Evolutionary conservation across 176 grass and related monocot genomes (phyloP).

Genomic region (Thinopyrum elongatum): DNA sequence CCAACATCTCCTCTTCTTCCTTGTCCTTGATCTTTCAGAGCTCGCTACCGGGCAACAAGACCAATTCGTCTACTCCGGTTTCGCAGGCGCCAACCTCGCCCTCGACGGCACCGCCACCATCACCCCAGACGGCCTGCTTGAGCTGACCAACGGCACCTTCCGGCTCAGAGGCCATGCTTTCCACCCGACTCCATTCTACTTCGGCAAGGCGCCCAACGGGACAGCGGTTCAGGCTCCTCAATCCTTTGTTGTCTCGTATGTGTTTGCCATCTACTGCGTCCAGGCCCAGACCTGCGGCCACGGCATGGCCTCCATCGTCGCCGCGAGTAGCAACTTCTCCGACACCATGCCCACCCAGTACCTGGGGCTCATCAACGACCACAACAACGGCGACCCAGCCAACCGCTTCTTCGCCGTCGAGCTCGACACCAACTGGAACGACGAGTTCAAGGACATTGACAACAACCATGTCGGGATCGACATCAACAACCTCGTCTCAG

Average conservation of each 20-base stretch:
- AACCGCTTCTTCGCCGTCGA: constrained; percentile 34
- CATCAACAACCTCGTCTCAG: constrained; percentile 4
- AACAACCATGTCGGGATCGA: constrained; percentile 44
- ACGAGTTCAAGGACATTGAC: constrained; percentile 29
- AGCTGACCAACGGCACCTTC: constrained; percentile 10
- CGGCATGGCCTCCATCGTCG: constrained; percentile 12
- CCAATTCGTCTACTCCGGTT: constrained; percentile 14
- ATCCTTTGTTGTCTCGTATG: constrained; percentile 20
- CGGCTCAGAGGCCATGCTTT: constrained; percentile 21
- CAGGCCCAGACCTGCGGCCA: neutral
- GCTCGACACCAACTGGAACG: constrained; percentile 12
- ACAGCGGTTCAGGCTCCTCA: neutral
- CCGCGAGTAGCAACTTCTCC: constrained; percentile 13
- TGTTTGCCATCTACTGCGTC: constrained; percentile 27
- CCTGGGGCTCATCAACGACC: constrained; percentile 28
- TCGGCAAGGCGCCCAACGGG: neutral
- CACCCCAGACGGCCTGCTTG: neutral
- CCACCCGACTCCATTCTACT: constrained; percentile 17
- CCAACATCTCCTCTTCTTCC: neutral
- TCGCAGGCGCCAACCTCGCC: neutral
- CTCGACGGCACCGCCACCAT: neutral
- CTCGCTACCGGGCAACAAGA: constrained; percentile 2
- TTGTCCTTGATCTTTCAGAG: neutral
- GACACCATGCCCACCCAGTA: neutral
- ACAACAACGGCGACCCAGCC: constrained; percentile 4